These are phyloP conservation scores for Calcarisporium arbuscula DNA, from an alignment of 2,329 filamentous ascomycete genomes.

Conservation along the genomic window DNA sequence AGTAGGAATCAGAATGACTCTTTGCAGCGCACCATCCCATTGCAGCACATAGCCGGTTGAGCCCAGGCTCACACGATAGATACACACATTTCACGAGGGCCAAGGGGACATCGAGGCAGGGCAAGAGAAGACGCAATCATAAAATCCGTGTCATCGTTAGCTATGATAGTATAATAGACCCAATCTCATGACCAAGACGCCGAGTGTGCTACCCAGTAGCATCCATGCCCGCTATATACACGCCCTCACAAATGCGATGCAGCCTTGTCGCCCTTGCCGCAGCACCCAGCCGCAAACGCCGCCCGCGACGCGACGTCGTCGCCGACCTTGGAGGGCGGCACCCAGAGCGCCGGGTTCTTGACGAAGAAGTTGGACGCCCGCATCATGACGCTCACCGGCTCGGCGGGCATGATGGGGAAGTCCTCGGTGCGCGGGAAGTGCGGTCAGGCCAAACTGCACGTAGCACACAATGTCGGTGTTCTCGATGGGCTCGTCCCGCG, in stretches of 20 bases:
- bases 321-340: conserved; percentile 33
- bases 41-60: no score
- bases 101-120: no score
- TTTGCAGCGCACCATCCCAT: no score
- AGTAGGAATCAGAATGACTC: no score
- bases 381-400: conserved; percentile 42
- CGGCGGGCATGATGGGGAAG: conserved; percentile 63
- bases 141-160: no score
- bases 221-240: no score
- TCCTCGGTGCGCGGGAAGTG: conserved; percentile 59
- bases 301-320: conserved; percentile 22
- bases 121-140: no score
- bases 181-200: no score
- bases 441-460: conserved; percentile 47
- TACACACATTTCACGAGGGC: no score
- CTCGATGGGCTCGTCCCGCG: conserved; percentile 40
- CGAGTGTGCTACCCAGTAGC: no score
- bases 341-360: conserved; percentile 44
- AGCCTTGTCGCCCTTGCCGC: conserved; percentile 9
- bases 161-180: no score
- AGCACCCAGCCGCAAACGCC: conserved; percentile 10
- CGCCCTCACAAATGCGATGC: conserved; percentile 12
- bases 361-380: conserved; percentile 48
- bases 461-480: conserved; percentile 47
- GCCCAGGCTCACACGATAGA: no score